These are phyloP conservation scores for Saccharomycopsis hybrid DNA, from an alignment of 1,139 yeast genomes.

Conservation along the genomic window DNA sequence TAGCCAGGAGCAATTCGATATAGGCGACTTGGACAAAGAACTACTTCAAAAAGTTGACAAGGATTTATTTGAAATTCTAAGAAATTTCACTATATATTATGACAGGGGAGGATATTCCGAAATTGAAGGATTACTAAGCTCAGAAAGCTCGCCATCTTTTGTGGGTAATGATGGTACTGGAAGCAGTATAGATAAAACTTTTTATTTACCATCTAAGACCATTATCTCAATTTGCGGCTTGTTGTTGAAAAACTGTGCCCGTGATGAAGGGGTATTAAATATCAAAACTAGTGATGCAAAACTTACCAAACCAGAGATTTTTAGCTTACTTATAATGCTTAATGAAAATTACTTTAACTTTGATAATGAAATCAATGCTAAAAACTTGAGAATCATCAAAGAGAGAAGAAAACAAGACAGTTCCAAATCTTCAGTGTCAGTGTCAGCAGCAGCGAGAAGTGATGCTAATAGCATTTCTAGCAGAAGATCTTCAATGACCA, in stretches of 20 bases:
- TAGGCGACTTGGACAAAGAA: conserved; percentile 16
- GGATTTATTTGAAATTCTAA: conserved; percentile 19
- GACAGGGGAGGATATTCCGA: conserved; percentile 20
- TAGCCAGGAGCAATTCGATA: conserved; percentile 11
- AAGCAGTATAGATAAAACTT: too few relatives aligned
- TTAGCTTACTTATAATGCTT: conserved; percentile 17
- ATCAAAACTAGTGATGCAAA: conserved; percentile 5
- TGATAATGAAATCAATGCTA: conserved; percentile 20
- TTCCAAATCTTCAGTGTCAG: not conserved
- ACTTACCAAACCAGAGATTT: conserved; percentile 19
- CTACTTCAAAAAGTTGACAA: conserved; percentile 18
- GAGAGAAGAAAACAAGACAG: not conserved
- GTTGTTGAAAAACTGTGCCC: conserved; percentile 14
- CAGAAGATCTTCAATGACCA: conserved; percentile 15
- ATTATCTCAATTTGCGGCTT: conserved; percentile 19
- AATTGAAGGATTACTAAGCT: conserved; percentile 15
- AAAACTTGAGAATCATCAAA: conserved; percentile 14
- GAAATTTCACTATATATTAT: conserved; percentile 19
- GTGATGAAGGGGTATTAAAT: conserved; percentile 6
- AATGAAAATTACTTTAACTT: conserved; percentile 22
- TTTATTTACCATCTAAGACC: conserved; percentile 19
- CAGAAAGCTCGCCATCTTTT: conserved; percentile 11
- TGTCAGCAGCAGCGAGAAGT: not conserved
- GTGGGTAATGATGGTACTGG: not conserved
- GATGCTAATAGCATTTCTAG: conserved; percentile 6